Evolutionary conservation across 2,329 filamentous ascomycete genomes (phyloP).

Genomic region (Aspergillus alliaceus): DNA sequence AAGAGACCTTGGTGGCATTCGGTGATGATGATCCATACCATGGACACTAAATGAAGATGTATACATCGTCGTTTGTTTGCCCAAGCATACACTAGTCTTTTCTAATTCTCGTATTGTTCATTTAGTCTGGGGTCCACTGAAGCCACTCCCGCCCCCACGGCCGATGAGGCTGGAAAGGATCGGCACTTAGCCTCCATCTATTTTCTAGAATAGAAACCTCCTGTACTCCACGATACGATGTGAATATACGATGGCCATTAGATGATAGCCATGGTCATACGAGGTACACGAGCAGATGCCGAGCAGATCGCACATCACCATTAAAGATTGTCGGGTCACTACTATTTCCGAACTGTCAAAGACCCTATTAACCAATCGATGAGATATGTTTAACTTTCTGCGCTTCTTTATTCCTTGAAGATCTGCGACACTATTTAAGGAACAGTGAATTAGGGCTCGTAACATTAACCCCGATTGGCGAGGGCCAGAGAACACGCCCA

Average conservation of each 20-base stretch:
- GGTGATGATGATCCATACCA: background rate
- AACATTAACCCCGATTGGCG: background rate
- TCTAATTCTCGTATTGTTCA: background rate
- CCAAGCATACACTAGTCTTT: no score
- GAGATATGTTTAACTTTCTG: background rate
- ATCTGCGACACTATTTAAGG: background rate
- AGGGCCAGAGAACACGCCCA: background rate
- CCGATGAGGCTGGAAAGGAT: background rate
- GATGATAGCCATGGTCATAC: background rate
- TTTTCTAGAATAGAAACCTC: background rate
- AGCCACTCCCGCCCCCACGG: background rate
- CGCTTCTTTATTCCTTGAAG: background rate
- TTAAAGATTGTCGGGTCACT: background rate
- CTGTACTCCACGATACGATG: no score
- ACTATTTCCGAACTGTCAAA: background rate
- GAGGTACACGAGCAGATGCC: background rate
- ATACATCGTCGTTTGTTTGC: no score
- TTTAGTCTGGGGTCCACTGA: background rate
- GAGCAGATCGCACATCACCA: background rate
- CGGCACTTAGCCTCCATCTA: background rate
- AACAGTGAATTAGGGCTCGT: background rate
- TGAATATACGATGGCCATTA: background rate
- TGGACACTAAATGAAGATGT: no score
- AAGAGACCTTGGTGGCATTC: background rate
- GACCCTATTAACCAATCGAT: background rate